Percentiles rank a stretch among this genome's conserved stretches.
Evolutionary conservation across 2,329 filamentous ascomycete genomes (phyloP).

Genomic region (Pseudogymnoascus sp.): DNA sequence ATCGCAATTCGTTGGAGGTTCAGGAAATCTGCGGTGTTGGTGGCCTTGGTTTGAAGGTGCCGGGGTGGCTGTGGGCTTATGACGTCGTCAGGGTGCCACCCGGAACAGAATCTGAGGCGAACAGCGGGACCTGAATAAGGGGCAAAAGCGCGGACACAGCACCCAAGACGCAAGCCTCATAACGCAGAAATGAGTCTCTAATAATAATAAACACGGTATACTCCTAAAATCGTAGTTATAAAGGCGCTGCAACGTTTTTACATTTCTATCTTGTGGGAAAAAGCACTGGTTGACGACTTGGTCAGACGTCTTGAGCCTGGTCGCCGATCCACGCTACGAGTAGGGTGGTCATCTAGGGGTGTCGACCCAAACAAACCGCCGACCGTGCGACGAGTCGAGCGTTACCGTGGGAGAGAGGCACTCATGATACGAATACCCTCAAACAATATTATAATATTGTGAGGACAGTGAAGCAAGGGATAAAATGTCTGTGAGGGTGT

Average conservation of each 20-base stretch:
- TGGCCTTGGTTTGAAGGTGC: slow-evolving; percentile 6
- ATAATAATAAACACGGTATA: not conserved
- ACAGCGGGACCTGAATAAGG: slow-evolving; percentile 9
- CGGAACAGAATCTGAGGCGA: slow-evolving; percentile 8
- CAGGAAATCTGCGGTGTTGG: slow-evolving; percentile 10
- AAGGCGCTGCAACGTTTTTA: not conserved
- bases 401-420: slow-evolving; percentile 3
- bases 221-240: not conserved
- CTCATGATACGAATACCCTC: not conserved
- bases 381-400: not conserved
- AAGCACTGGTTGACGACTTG: not conserved
- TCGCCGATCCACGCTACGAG: slow-evolving; percentile 5
- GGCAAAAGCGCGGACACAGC: not conserved
- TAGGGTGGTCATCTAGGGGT: slow-evolving; percentile 7
- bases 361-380: slow-evolving; percentile 2
- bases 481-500: not conserved
- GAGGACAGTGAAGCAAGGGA: not conserved
- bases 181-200: not conserved
- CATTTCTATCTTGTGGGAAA: not conserved
- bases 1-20: slow-evolving; percentile 9
- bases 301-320: not conserved
- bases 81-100: slow-evolving; percentile 11
- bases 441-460: not conserved
- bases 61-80: slow-evolving; percentile 11
- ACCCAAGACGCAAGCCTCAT: not conserved